Base-by-base conservation (phyloP, 2,329 filamentous ascomycete species). In the Falciphora oryzae region DNA sequence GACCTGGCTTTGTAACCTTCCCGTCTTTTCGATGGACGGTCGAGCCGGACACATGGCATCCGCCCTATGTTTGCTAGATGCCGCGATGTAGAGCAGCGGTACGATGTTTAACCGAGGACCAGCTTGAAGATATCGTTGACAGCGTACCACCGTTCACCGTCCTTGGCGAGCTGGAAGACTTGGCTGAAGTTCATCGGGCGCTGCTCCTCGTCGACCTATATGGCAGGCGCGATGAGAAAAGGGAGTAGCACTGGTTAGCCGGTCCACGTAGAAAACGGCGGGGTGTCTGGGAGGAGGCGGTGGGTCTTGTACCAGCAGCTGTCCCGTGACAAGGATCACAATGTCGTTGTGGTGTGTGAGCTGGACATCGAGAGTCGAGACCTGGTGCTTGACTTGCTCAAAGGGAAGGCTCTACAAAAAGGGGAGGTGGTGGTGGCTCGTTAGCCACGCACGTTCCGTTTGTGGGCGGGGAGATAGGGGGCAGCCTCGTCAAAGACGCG, bases 121-220 rank as follows among this genome's bases (percentile, higher is more conserved):
- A 98, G 86, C 80, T 91, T 91, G 88, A 98, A 98, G 76, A 98
- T 80, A 77, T 98, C 94, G 83, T 98, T 97, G 81, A 89, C 89
- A 75, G 98, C 90, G 82, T 90, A 97, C 79, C 83, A 87, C 71
- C 87, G 89, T 62, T 73, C 70, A 32, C 78, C 78, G 64, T 92
- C 89, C 67, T 87, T 88, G 69, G 87, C 78, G 68, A 98, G 89
- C 78, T 96, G 90, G 85, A 98, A 98, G 65, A 85, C 80, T 81
- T 98, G 93, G 65, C 89, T 89, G 80, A 93, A 99, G 84, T 86
- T 93, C 89, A 97, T 95, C 59, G 92, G 91, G 73, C 87, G 87
- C 76, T 90, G 83, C 78, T 93, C 88, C 70, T 93, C 93, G 69
- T 97, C 92, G 71, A 96, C 88, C 92, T 96, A 67, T 56, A 50